Percentiles rank a stretch among this genome's conserved stretches.
Evolutionary conservation across 83 land plant species (phyloP).

Genomic region (Picea mariana): DNA sequence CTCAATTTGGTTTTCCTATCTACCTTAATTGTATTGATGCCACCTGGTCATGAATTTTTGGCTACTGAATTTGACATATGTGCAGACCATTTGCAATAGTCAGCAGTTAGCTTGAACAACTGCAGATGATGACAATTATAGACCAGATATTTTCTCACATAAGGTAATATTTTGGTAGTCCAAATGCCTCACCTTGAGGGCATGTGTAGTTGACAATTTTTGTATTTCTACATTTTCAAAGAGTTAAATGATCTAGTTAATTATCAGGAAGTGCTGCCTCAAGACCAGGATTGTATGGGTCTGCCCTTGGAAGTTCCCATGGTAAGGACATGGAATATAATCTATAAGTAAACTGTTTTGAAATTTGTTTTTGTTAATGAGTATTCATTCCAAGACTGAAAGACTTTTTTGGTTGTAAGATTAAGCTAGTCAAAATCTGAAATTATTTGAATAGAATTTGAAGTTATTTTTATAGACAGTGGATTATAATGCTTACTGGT

Average conservation of each 20-base stretch:
- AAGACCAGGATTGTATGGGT: not conserved
- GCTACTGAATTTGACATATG: not conserved
- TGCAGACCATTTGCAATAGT: constrained; percentile 8
- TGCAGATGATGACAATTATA: not conserved
- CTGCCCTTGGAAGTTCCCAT: not conserved
- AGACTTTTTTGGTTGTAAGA: not conserved
- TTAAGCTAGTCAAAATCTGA: not conserved
- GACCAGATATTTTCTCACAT: not conserved
- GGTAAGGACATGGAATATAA: constrained; percentile 7
- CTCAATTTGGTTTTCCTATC: not conserved
- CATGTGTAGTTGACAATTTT: not conserved
- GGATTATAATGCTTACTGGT: not conserved
- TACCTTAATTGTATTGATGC: not conserved
- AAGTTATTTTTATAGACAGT: not conserved
- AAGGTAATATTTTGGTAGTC: not conserved
- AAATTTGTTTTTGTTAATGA: not conserved
- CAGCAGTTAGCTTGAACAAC: constrained; percentile 4
- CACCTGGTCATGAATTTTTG: not conserved
- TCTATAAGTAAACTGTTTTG: not conserved
- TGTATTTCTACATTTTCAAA: not conserved
- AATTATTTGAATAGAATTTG: not conserved
- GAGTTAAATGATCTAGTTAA: not conserved
- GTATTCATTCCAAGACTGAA: not conserved
- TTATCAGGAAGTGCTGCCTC: not conserved
- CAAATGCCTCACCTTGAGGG: not conserved